Conservation (phyloP, 2,329 filamentous ascomycete species). For the Curvularia hawaiiensis region DNA sequence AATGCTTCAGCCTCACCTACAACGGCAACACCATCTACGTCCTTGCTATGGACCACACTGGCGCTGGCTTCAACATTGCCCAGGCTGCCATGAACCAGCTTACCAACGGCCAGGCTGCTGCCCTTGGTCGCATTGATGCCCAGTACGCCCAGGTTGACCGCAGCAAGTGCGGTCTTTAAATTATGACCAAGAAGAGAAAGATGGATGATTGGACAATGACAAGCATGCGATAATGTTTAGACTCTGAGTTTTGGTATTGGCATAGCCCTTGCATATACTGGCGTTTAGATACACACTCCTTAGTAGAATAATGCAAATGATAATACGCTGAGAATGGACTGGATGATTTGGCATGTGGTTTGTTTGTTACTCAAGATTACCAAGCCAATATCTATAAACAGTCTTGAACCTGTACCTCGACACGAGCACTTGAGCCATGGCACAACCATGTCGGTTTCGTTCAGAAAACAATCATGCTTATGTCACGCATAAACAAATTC, state of each 20-base stretch:
- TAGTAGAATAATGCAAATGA: slow-evolving; percentile 13
- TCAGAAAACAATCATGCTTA: no score
- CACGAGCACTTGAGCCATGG: no score
- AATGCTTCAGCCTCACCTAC: slow-evolving; percentile 59
- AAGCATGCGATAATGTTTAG: slow-evolving; percentile 13
- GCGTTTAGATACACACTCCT: slow-evolving; percentile 19
- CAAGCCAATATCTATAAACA: no score
- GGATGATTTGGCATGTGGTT: neutral
- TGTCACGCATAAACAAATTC: no score
- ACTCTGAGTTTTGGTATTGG: slow-evolving; percentile 1
- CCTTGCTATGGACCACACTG: slow-evolving; percentile 55
- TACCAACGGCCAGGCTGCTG: slow-evolving; percentile 53
- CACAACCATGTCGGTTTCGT: no score
- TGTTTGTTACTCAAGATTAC: no score
- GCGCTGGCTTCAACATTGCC: slow-evolving; percentile 57
- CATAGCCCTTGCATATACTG: slow-evolving; percentile 11
- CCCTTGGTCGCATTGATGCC: slow-evolving; percentile 53
- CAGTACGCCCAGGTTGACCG: slow-evolving; percentile 44
- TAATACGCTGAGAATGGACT: neutral
- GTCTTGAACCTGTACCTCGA: no score
- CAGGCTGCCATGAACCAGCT: slow-evolving; percentile 56
- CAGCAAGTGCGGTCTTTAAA: slow-evolving; percentile 43
- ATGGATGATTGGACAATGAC: neutral
- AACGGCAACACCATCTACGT: slow-evolving; percentile 55
- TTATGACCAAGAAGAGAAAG: neutral